Evolutionary conservation across 495 filamentous ascomycete genomes (phyloP), one percentile per base, ranked within the genome.

Genomic region (Daldinia vernicosa): DNA sequence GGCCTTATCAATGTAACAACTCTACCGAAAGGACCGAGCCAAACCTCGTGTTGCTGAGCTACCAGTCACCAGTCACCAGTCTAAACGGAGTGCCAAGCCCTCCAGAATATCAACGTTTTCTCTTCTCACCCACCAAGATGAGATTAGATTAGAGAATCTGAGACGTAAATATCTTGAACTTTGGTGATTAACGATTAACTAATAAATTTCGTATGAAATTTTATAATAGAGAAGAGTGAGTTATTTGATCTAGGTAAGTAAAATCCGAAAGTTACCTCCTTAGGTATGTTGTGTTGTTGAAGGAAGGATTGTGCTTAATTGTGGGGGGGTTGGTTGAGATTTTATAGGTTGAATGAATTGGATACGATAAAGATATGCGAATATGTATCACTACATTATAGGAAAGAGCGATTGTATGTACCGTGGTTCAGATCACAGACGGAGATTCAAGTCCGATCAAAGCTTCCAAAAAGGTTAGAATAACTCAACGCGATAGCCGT

Each of bases 41-140:
- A 68, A 70, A 77, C 59, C 72, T 77, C 75, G 75, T 77, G 75
- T 77, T 77, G 75, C 72, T 74, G 56, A 40, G 57, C 43, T 68
- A 67, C 60, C 61, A 53, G 55, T 60, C 63, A 54, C 64, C 54
- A 59, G 64, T 68, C 28, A 66, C 61, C 40, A 60, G 27, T 68
- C 59, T 68, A 56, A 59, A 39, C 35, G 33, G 37, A 50, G 17
- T 52, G 69, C 69, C 70, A 68, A 72, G 70, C 64, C 53, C 52
- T 53, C 55, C 24, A 60, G 14, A n/a, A 63, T 43, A 52, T 45
- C 24, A 39, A 58, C 47, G 17, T 58, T 39, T 27, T 27, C 40
- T 14, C n/a, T 19, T 52, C 51, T 63, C 30, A 39, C 59, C 27
- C 43, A 9, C 19, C 0, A 47, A 47, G 19, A 22, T 24, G 17